Evolutionary conservation across 1,139 yeast species (phyloP).

Genomic region (Magnusiomyces starmeri): DNA sequence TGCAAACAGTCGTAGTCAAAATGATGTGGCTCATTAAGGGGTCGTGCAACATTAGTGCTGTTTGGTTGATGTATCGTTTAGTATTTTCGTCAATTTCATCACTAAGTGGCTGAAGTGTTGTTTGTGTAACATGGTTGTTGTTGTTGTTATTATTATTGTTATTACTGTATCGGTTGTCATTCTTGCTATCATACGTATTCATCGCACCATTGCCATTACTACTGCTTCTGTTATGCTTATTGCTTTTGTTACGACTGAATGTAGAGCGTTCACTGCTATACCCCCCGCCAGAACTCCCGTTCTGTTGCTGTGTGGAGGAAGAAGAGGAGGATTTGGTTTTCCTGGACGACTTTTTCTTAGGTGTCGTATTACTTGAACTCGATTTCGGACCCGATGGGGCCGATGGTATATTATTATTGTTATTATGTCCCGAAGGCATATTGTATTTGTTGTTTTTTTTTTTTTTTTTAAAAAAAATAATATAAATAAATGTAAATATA

Average conservation of each 20-base stretch:
- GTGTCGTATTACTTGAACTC: not conserved
- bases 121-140: conserved; percentile 1
- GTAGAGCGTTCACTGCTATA: not conserved
- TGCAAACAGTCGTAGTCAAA: conserved; percentile 73
- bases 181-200: not conserved
- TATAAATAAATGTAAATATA: not conserved
- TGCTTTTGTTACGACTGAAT: not conserved
- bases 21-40: conserved; percentile 68
- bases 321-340: not conserved
- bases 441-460: not conserved
- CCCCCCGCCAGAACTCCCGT: not conserved
- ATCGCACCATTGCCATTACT: not conserved
- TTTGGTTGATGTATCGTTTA: conserved; percentile 42
- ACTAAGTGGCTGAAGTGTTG: conserved; percentile 10
- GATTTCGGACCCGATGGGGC: not conserved
- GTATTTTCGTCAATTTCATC: conserved; percentile 16
- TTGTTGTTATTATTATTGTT: conserved; percentile 10
- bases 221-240: not conserved
- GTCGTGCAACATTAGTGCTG: conserved; percentile 79
- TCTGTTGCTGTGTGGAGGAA: not conserved
- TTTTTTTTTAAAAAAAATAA: not conserved
- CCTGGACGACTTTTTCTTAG: not conserved
- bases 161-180: conserved; percentile 1
- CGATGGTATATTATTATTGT: too few species aligned
- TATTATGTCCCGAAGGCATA: not conserved